phyloP scores from a whole-genome alignment of 2,329 filamentous ascomycete species.

The Delphinella strobiligena region DNA sequence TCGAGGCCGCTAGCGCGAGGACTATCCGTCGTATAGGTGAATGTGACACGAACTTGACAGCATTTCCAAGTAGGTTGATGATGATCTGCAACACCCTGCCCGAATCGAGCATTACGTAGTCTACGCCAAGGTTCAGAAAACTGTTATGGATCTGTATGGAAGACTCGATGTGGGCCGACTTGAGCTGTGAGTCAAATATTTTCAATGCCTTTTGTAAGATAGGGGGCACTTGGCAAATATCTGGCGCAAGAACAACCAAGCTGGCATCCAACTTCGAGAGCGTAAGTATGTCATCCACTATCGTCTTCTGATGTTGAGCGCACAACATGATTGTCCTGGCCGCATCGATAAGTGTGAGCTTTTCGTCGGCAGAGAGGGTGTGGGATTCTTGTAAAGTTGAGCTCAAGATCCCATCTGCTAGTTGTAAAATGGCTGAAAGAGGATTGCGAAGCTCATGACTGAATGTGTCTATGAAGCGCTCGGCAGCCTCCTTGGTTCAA shows the following conservation, averaged over 20 bases:
- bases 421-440: slow-evolving; percentile 29
- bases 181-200: slow-evolving; percentile 28
- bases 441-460: slow-evolving; percentile 32
- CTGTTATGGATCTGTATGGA: slow-evolving; percentile 20
- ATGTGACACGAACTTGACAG: slow-evolving; percentile 29
- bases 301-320: slow-evolving; percentile 23
- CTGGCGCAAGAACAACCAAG: slow-evolving; percentile 26
- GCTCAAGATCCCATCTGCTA: slow-evolving; percentile 28
- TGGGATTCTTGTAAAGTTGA: slow-evolving; percentile 12
- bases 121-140: slow-evolving; percentile 17
- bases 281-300: slow-evolving; percentile 29
- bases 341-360: slow-evolving; percentile 10
- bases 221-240: slow-evolving; percentile 22
- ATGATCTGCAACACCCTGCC: slow-evolving; percentile 27
- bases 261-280: slow-evolving; percentile 24
- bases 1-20: slow-evolving; percentile 25
- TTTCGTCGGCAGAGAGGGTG: slow-evolving; percentile 4
- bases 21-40: slow-evolving; percentile 22
- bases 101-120: slow-evolving; percentile 24
- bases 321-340: slow-evolving; percentile 20
- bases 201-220: slow-evolving; percentile 23
- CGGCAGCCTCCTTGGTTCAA: slow-evolving; percentile 24
- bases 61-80: slow-evolving; percentile 26
- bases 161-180: slow-evolving; percentile 20
- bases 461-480: slow-evolving; percentile 1